Base-by-base conservation (phyloP, 2,329 filamentous ascomycete species). In the Pleurostoma richardsiae region DNA sequence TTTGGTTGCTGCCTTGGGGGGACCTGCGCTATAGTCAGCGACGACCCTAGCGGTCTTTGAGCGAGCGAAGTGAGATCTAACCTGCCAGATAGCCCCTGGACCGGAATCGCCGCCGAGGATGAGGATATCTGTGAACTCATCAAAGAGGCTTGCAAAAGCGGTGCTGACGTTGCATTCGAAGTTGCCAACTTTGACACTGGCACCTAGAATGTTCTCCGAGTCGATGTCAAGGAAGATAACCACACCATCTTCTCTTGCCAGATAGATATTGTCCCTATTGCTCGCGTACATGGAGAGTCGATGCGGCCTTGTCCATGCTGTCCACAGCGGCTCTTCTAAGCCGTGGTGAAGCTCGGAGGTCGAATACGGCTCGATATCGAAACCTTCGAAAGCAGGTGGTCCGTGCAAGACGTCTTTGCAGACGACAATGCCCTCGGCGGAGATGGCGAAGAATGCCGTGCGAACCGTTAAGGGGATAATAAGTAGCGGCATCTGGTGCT, bases 201-300 rank as follows among this genome's bases (percentile, higher is more conserved):
- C 72, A 44, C 76, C 72, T 45, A 84, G 62, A 54, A 79, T 70
- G 41, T 74, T 77, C 52, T 70, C 71, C 5, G 75, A 74, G 40
- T 80, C 78, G 49, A 89, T 81, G 54, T 90, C 83, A 4, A 92
- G 66, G 53, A 86, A 88, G 45, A 84, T 79, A 7, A 96, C 76
- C 42, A 84, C 72, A 3, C 94, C 94, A 60, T 97, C 92, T 66
- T 97, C 92, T 46, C 91, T 82, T 8, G 86, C 88, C 11, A 99
- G 71, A 59, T 94, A 96, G 42, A 97, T 82, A 49, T 85, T 82
- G 59, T 97, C 94, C 33, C 83, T 82, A 19, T 71, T 75, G 45
- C 77, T 70, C 44, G 79, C 78, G 54, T 85, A 86, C 10, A 71
- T 67, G 49, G 76, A 76, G 28, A 82, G 77, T 6, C 92, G 83